A percentile compares a stretch with the other conserved stretches of the same genome.
phyloP scores from a whole-genome alignment of 1,139 yeast species.

The Spathaspora sp. region DNA sequence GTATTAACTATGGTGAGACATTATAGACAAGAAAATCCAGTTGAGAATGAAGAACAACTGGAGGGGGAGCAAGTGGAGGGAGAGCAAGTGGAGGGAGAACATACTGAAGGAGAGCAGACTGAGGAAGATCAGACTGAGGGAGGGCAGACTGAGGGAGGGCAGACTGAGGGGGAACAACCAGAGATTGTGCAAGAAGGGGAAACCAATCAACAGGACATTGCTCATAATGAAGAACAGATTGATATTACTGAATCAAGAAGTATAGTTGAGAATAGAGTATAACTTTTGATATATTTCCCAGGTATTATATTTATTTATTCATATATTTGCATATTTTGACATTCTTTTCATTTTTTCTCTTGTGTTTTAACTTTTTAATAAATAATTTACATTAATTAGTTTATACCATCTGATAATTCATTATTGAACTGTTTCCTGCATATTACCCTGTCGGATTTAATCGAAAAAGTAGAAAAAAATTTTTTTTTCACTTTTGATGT shows the following conservation, averaged over 20 bases:
- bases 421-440: neutral
- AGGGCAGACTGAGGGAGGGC: too few species aligned
- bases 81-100: too few species aligned
- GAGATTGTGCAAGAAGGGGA: too few species aligned
- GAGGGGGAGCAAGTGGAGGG: too few species aligned
- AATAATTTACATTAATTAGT: too few species aligned
- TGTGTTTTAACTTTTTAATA: neutral
- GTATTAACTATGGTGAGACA: constrained; percentile 41
- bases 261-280: constrained; percentile 30
- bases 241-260: constrained; percentile 17
- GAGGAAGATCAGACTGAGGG: too few species aligned
- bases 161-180: too few species aligned
- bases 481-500: neutral
- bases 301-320: neutral
- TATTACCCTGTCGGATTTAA: neutral
- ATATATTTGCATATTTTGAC: too few species aligned
- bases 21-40: constrained; percentile 13
- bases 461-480: neutral
- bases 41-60: neutral
- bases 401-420: too few species aligned
- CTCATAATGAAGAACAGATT: constrained; percentile 3
- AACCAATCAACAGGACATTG: neutral
- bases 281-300: constrained; percentile 6
- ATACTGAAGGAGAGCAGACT: too few species aligned
- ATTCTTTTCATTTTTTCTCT: neutral